phyloP scores from a whole-genome alignment of 768 basidiomycete species.

The Amanita molliuscula region DNA sequence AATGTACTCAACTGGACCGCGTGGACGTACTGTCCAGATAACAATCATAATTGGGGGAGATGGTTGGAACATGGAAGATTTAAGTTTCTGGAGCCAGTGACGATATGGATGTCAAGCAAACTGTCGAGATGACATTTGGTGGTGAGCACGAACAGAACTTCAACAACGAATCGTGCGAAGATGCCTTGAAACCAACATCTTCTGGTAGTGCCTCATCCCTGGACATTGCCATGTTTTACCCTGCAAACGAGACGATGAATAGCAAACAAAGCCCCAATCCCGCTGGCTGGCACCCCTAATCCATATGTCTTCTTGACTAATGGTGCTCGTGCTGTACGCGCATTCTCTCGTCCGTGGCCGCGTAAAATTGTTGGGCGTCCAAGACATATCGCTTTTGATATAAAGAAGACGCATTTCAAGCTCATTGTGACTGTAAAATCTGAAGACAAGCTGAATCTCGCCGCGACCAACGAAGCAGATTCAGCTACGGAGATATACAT shows the following conservation, averaged over 20 bases:
- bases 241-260: not conserved
- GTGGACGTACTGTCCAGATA: slow-evolving; percentile 85
- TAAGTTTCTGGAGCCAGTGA: slow-evolving; percentile 82
- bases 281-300: slow-evolving; percentile 30
- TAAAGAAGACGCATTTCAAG: slow-evolving; percentile 59
- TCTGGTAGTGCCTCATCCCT: not conserved
- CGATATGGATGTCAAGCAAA: slow-evolving; percentile 35
- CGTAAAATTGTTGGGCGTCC: slow-evolving; percentile 62
- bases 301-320: slow-evolving; percentile 71
- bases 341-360: slow-evolving; percentile 83
- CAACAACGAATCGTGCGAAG: not conserved
- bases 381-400: slow-evolving; percentile 63
- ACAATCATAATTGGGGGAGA: slow-evolving; percentile 87
- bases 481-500: slow-evolving; percentile 76
- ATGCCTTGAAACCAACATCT: not conserved
- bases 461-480: slow-evolving; percentile 19
- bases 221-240: not conserved
- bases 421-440: slow-evolving; percentile 52
- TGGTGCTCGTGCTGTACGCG: slow-evolving; percentile 75
- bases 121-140: slow-evolving; percentile 5
- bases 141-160: not conserved
- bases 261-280: slow-evolving; percentile 4
- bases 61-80: slow-evolving; percentile 93
- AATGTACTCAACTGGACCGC: slow-evolving; percentile 74
- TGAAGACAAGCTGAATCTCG: slow-evolving; percentile 35